Base-by-base conservation (phyloP, 2,329 filamentous ascomycete genomes). In the Cercospora sp. region DNA sequence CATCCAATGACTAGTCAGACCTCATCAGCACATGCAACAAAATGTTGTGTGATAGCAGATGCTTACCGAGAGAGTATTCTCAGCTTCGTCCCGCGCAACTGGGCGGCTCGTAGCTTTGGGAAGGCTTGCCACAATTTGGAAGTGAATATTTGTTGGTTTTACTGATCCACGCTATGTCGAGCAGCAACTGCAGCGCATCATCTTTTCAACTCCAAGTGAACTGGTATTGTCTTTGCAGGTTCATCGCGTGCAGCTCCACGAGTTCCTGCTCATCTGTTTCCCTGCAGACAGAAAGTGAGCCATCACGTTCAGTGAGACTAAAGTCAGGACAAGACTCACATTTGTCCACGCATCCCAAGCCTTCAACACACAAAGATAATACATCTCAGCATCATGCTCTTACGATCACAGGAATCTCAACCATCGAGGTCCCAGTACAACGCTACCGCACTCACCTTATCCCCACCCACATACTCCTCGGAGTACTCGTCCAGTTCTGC, bases 401-500 rank as follows among this genome's bases (percentile, higher is more conserved):
- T 55, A 28, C 30, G n/a, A 37, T 58, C 37, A 45, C 21, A 43
- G 40, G 8, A 10, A 51, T 9, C 32, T 65, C 62, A 65, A 24
- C 62, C 62, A 49, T 65, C 62, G n/a, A 65, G 53, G 12, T 65
- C 62, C 62, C 62, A 65, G 26, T 28, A 59, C 55, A 32, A 18
- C 55, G 16, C 55, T 24, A 59, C 55, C n/a, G 30, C 55, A 65
- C 62, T 65, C 62, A 65, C 59, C 59, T 55, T 34, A 21, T 61
- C 66, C 7, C 73, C 72, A 40, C 69, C 72, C 10, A 72, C 70
- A 55, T 63, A 69, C 58, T 72, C 61, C 53, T 74, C 73, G 4
- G 21, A 9, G 51, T 65, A 76, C 26, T 59, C 66, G 59, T 67
- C 74, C 58, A 77, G 75, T 75, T 72, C 67, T 69, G 72, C 59